phyloP scores from a whole-genome alignment of 2,329 filamentous ascomycete genomes.

The Spiromastix sp. region DNA sequence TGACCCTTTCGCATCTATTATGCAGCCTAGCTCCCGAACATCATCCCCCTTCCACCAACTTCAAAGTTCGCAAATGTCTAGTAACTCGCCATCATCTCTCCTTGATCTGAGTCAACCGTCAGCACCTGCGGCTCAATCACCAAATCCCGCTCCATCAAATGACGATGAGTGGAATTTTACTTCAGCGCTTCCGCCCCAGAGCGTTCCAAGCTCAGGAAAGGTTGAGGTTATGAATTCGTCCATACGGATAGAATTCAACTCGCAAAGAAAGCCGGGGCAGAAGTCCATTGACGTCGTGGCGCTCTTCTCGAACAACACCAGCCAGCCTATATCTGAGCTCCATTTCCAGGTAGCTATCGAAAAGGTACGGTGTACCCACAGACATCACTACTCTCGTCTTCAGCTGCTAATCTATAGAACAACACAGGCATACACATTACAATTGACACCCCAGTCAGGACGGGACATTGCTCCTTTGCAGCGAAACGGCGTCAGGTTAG shows the following conservation, averaged over 20 bases:
- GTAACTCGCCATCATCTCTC: slow-evolving; percentile 20
- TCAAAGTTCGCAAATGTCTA: slow-evolving; percentile 12
- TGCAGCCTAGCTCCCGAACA: slow-evolving; percentile 42
- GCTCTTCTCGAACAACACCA: slow-evolving; percentile 72
- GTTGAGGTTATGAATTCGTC: slow-evolving; percentile 58
- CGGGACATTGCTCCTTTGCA: slow-evolving; percentile 61
- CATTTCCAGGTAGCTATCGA: slow-evolving; percentile 91
- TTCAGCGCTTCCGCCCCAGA: slow-evolving; percentile 62
- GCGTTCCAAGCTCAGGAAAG: slow-evolving; percentile 51
- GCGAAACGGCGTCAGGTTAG: slow-evolving; percentile 69
- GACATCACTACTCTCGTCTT: background rate
- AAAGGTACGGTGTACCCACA: slow-evolving; percentile 50
- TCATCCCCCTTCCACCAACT: slow-evolving; percentile 28
- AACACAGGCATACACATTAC: slow-evolving; percentile 62
- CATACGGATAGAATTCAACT: slow-evolving; percentile 63
- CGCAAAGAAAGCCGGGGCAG: slow-evolving; percentile 47
- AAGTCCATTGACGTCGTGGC: slow-evolving; percentile 60
- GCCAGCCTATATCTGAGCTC: slow-evolving; percentile 62
- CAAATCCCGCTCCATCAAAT: slow-evolving; percentile 30
- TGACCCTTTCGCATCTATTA: slow-evolving; percentile 53
- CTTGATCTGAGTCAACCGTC: slow-evolving; percentile 21
- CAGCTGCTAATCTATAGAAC: background rate
- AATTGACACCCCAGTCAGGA: slow-evolving; percentile 76
- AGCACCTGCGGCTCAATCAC: slow-evolving; percentile 8
- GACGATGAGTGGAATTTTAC: slow-evolving; percentile 95